phyloP scores from a whole-genome alignment of 495 filamentous ascomycete species.

The Aspergillus conjunctus region DNA sequence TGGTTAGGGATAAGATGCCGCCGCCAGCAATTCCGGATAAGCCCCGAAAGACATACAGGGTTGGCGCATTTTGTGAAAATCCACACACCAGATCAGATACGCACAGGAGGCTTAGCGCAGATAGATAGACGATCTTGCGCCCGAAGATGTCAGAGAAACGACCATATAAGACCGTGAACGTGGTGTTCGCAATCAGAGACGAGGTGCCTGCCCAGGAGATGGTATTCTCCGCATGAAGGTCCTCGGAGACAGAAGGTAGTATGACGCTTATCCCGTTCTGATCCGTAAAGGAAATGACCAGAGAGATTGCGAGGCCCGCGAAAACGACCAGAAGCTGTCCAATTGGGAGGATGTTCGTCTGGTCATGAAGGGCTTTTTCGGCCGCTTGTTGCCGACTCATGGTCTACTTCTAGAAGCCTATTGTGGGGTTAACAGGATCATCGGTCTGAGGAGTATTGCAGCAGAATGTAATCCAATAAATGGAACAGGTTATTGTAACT shows the following conservation, averaged over 20 bases:
- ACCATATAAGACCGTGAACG: constrained; percentile 64
- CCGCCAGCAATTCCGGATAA: constrained; percentile 56
- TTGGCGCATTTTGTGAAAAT: constrained; percentile 49
- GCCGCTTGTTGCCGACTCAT: constrained; percentile 47
- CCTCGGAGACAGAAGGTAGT: constrained; percentile 59
- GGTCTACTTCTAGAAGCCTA: background rate
- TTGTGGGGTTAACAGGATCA: background rate
- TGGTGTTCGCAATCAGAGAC: constrained; percentile 72
- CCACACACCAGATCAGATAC: constrained; percentile 57
- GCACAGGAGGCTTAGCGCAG: constrained; percentile 49
- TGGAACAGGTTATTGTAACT: no score
- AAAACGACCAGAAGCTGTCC: constrained; percentile 59
- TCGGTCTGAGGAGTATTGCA: no score
- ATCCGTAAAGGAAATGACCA: constrained; percentile 62
- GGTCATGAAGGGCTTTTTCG: constrained; percentile 49
- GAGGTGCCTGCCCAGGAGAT: constrained; percentile 78
- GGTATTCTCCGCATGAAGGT: constrained; percentile 57
- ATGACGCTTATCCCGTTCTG: constrained; percentile 64
- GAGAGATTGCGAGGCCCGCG: constrained; percentile 51
- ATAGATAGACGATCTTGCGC: constrained; percentile 53
- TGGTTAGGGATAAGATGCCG: constrained; percentile 52
- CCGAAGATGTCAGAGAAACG: constrained; percentile 62
- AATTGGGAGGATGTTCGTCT: constrained; percentile 61
- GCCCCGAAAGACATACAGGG: constrained; percentile 58
- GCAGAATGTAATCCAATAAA: no score